Evolutionary conservation across 768 basidiomycete species (phyloP), one percentile per base, ranked within the genome.

Genomic region (Naematelia aurantialba): DNA sequence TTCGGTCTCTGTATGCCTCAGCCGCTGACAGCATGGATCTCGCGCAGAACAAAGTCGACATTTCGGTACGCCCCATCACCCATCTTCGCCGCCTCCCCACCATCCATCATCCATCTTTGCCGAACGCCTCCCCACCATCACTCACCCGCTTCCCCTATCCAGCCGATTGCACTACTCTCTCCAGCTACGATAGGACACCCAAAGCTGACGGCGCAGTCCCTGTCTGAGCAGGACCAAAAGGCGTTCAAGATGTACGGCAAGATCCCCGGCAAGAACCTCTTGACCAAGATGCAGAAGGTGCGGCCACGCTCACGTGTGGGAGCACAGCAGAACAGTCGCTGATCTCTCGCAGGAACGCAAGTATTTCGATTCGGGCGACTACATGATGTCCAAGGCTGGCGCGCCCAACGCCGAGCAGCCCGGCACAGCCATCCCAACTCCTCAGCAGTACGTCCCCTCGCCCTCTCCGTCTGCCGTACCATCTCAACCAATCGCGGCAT

Each of bases 341-440:
- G 45, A 60, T 19, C 48, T 4, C 19, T 11, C 2, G 22, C 58
- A 97, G 93, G 94, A 99, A 74, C 89, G 96, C 72, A 98, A 98
- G 79, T 99, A 91, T 80, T 99, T 99, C 78, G 96, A 98, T 79
- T 98, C 94, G 56, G 96, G 96, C 58, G 96, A 99, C 78, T 98
- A 98, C 73, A 93, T 93, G 27, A 82, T 99, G 66, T 91, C 91
- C 52, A 97, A 98, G 78, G 96, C 96, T 2, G 81, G 96, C 25
- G 86, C 88, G 48, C 82, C 87, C n/a, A 87, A 89, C 49, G 89
- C 90, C 76, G 89, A 83, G 63, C 82, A 85, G 2, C 91, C 97
- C 56, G 96, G 96, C 26, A 98, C 93, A 8, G 89, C 91, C 31
- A 97, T 97, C 66, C 94, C 96, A n/a, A 92, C 89, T 78, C 93